These are phyloP conservation scores for Neonectria coccinea DNA, from an alignment of 2,329 filamentous ascomycete genomes.

Conservation along the genomic window DNA sequence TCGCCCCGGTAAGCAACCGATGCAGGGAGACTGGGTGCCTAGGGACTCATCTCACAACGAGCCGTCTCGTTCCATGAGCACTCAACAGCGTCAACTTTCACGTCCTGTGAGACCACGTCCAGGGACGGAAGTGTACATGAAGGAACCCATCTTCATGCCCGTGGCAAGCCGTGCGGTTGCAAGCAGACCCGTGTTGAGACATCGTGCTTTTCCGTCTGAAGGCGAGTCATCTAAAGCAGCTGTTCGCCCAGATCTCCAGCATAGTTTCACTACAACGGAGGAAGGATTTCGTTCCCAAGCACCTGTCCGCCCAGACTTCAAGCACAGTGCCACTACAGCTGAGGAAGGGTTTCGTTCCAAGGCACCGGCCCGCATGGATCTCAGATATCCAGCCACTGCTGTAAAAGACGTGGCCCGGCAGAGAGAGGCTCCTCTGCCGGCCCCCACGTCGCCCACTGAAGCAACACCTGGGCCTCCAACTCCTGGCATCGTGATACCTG, in stretches of 20 bases:
- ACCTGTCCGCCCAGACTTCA: constrained; percentile 16
- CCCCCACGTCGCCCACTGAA: constrained; percentile 16
- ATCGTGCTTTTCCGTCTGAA: constrained; percentile 35
- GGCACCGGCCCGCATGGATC: constrained; percentile 28
- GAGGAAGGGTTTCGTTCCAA: constrained; percentile 17
- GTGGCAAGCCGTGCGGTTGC: constrained; percentile 37
- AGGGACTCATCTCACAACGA: constrained; percentile 33
- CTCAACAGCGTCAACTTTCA: constrained; percentile 39
- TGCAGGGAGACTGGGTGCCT: constrained; percentile 24
- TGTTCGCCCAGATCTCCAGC: constrained; percentile 19
- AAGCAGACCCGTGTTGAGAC: constrained; percentile 21
- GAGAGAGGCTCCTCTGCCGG: constrained; percentile 34
- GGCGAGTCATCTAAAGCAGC: constrained; percentile 30
- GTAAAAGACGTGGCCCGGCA: constrained; percentile 30
- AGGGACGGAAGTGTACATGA: constrained; percentile 42
- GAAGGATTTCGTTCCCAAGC: constrained; percentile 21
- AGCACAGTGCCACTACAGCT: not conserved
- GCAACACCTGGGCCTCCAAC: constrained; percentile 52
- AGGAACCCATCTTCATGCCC: constrained; percentile 42
- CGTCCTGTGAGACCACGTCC: constrained; percentile 38
- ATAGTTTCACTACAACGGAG: not conserved
- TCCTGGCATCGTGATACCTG: constrained; percentile 60
- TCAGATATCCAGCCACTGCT: constrained; percentile 30
- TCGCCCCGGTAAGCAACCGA: constrained; percentile 10
- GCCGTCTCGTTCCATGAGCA: constrained; percentile 41